phyloP scores from a whole-genome alignment of 2,329 filamentous ascomycete species.

The Ascochyta rabiei region DNA sequence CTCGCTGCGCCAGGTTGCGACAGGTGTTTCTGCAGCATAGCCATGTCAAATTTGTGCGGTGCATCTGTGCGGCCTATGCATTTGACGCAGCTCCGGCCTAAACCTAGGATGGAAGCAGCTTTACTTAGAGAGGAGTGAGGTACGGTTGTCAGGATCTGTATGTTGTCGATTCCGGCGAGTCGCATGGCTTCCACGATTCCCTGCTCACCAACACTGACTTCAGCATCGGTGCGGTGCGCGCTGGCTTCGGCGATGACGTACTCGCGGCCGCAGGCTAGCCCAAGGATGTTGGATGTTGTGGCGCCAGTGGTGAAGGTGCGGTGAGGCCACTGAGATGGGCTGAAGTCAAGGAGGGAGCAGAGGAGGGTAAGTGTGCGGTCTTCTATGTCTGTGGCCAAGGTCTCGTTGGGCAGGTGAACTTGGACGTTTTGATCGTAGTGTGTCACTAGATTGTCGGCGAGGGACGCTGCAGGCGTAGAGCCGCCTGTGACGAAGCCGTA shows the following conservation, averaged over 20 bases:
- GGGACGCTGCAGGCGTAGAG: conserved; percentile 75
- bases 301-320: conserved; percentile 80
- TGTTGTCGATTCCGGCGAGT: conserved; percentile 65
- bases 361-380: conserved; percentile 73
- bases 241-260: conserved; percentile 60
- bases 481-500: conserved; percentile 91
- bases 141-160: conserved; percentile 80
- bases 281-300: conserved; percentile 69
- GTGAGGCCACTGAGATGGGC: conserved; percentile 66
- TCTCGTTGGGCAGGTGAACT: conserved; percentile 80
- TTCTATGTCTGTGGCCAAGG: conserved; percentile 77
- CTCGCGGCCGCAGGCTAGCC: conserved; percentile 74
- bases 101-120: conserved; percentile 79
- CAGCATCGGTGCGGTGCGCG: conserved; percentile 37
- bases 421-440: conserved; percentile 82
- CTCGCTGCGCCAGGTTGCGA: conserved; percentile 62
- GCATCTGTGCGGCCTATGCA: conserved; percentile 61
- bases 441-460: conserved; percentile 84
- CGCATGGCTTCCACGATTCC: conserved; percentile 72
- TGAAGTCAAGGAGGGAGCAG: conserved; percentile 68
- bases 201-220: conserved; percentile 65
- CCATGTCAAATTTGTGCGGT: conserved; percentile 74
- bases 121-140: conserved; percentile 86
- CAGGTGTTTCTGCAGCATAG: conserved; percentile 67
- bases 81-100: conserved; percentile 73